phyloP scores from a whole-genome alignment of 2,329 filamentous ascomycete species.

The Colletotrichum sp. region DNA sequence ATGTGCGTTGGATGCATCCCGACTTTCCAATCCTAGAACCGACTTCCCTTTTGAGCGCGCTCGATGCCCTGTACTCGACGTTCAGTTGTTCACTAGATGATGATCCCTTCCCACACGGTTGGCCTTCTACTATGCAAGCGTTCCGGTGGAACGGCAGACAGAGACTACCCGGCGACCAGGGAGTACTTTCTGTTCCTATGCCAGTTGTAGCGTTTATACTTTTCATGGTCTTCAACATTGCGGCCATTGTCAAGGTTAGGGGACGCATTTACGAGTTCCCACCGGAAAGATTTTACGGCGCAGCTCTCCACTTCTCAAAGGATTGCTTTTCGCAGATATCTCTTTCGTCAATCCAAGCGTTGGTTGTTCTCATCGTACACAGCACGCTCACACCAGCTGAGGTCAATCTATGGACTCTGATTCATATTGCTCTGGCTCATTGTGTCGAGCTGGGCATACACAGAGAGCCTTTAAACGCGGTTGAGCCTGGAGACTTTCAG shows the following conservation, averaged over 20 bases:
- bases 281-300: slow-evolving; percentile 35
- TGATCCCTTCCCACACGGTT: slow-evolving; percentile 16
- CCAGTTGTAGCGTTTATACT: slow-evolving; percentile 33
- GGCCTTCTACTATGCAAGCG: slow-evolving; percentile 20
- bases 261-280: slow-evolving; percentile 37
- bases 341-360: slow-evolving; percentile 33
- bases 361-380: slow-evolving; percentile 34
- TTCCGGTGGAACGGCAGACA: slow-evolving; percentile 27
- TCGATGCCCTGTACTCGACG: slow-evolving; percentile 26
- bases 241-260: slow-evolving; percentile 36
- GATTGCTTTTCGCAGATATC: slow-evolving; percentile 37
- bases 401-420: slow-evolving; percentile 39
- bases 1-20: slow-evolving; percentile 26
- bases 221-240: slow-evolving; percentile 39
- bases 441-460: slow-evolving; percentile 42
- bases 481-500: not conserved
- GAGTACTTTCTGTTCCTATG: slow-evolving; percentile 17
- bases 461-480: slow-evolving; percentile 27
- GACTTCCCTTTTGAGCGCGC: slow-evolving; percentile 20
- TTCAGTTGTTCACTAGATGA: slow-evolving; percentile 9
- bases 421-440: slow-evolving; percentile 39
- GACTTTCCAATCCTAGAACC: slow-evolving; percentile 27
- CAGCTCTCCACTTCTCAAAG: slow-evolving; percentile 32
- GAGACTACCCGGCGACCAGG: not conserved
- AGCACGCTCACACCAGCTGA: slow-evolving; percentile 36